Evolutionary conservation across 306 rosid species (phyloP), one percentile per base, ranked within the genome.

Genomic region (Quercus mongolica): DNA sequence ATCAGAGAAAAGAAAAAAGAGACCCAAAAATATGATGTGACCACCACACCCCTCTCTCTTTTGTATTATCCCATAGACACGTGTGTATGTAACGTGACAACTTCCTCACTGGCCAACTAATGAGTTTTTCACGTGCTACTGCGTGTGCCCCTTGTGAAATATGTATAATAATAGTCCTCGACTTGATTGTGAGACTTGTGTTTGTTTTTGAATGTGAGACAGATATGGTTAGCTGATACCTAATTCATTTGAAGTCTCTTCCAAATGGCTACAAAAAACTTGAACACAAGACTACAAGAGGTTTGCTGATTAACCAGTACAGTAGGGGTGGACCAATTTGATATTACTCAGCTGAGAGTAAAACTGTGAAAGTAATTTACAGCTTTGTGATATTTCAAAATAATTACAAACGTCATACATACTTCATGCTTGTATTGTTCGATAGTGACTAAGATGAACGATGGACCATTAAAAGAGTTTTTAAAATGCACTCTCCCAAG

Each of bases 21-120:
- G 71, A 78, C 71, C 83, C 46, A 41, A 51, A 30, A 74, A 38
- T 14, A 51, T 74, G 77, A 74, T 78, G 73, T 5, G 56, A 18
- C 38, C 76, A 18, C 51, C 69, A 38, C 46, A 38, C 46, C 67
- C 56, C 21, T 18, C 74, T 5, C 23, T 18, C 0, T 8, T 41
- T 31, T 30, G 17, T 21, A 59, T 58, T 58, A 26, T 67, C 77
- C 74, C 20, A 51, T 3, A 23, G 54, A 49, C 80, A 83, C 86
- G 83, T 75, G 86, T 71, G 28, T 41, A 0, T 5, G 78, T 64
- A 74, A 79, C 75, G 75, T 55, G 83, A 41, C 2, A 18, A 4
- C 54, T 28, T 5, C 57, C 56, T 28, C 20, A 2, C 62, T 31
- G 18, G 41, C 31, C 5, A 9, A 28, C 63, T 26, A 69, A 35